Evolutionary conservation across 129 eudicot genomes (phyloP).

Genomic region (Escallonia rubra): DNA sequence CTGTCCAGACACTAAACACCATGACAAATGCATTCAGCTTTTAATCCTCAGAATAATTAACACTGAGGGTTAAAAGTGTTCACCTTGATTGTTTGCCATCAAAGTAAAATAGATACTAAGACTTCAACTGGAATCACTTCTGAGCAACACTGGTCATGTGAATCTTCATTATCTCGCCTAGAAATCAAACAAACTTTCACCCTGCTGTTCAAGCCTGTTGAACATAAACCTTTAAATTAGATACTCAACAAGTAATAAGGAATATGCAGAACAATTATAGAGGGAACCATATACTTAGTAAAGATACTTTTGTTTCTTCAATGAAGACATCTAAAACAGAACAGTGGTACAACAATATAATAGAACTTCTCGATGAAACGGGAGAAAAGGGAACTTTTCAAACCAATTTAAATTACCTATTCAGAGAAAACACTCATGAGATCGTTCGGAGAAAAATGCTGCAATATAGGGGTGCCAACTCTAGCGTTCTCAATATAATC

Average conservation of each 20-base stretch:
- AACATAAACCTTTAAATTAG: background rate
- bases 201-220: slow-evolving; percentile 4
- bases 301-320: too few species aligned
- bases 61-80: background rate
- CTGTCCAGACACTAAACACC: background rate
- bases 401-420: slow-evolving; percentile 34
- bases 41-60: background rate
- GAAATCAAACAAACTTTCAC: background rate
- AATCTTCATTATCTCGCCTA: background rate
- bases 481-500: slow-evolving; percentile 39
- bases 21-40: background rate
- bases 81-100: background rate
- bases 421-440: slow-evolving; percentile 63
- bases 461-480: slow-evolving; percentile 32
- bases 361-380: too few species aligned
- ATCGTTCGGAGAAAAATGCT: slow-evolving; percentile 41
- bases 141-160: background rate
- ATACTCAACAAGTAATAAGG: background rate
- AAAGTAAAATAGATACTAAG: background rate
- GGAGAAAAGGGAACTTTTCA: background rate
- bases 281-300: too few species aligned
- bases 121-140: background rate
- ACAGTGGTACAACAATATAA: too few species aligned
- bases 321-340: too few species aligned
- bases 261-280: background rate